These are phyloP conservation scores for Neodidymelliopsis sp. DNA, from an alignment of 2,329 filamentous ascomycete species.

Conservation along the genomic window DNA sequence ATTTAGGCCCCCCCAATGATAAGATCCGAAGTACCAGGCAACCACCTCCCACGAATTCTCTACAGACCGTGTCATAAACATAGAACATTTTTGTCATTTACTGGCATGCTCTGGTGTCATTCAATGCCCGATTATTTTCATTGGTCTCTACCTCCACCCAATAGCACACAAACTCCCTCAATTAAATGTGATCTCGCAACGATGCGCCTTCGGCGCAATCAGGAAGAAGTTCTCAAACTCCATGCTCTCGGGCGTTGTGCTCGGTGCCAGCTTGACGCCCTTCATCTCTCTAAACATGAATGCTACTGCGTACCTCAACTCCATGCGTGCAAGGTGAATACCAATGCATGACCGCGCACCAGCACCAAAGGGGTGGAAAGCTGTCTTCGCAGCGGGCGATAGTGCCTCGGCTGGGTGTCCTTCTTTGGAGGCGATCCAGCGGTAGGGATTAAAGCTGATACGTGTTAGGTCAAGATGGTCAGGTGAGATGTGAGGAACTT, in stretches of 20 bases:
- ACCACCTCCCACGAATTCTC: no score
- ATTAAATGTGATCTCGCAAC: conserved; percentile 49
- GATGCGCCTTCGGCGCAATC: conserved; percentile 53
- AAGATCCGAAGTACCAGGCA: no score
- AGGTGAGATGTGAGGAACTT: conserved; percentile 7
- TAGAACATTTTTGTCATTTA: no score
- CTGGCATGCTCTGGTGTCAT: background rate
- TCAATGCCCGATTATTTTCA: background rate
- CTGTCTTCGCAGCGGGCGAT: conserved; percentile 53
- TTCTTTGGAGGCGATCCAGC: conserved; percentile 40
- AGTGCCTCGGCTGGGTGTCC: conserved; percentile 32
- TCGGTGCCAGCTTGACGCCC: conserved; percentile 34
- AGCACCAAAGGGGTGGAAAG: conserved; percentile 73
- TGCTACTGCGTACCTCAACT: conserved; percentile 61
- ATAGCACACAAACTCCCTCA: background rate
- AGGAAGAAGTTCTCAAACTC: conserved; percentile 55
- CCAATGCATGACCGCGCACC: conserved; percentile 74
- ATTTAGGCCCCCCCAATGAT: no score
- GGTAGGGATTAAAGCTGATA: conserved; percentile 43
- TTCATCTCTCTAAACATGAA: conserved; percentile 60
- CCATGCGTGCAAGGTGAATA: conserved; percentile 69
- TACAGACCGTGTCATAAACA: no score
- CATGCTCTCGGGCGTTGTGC: conserved; percentile 52
- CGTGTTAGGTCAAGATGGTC: background rate
- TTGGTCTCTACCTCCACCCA: background rate